Evolutionary conservation across 2,329 filamentous ascomycete species (phyloP).

Genomic region (Diaporthe ilicicola): DNA sequence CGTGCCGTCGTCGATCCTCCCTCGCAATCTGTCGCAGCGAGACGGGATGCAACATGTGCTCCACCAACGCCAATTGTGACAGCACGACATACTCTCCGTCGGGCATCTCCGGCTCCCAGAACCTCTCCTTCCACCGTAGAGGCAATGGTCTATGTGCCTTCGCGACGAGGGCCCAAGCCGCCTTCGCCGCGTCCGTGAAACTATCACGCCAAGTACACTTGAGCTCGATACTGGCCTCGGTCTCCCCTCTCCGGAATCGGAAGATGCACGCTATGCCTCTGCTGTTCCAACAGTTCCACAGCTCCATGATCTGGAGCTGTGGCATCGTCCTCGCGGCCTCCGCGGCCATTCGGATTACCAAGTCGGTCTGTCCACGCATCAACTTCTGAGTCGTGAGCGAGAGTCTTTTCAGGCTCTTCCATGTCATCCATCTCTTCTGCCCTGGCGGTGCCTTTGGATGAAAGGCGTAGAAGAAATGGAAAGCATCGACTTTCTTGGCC

Average conservation of each 20-base stretch:
- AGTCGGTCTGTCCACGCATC: not conserved
- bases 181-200: not conserved
- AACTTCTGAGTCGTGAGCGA: not conserved
- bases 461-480: slow-evolving; percentile 4
- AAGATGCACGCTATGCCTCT: not conserved
- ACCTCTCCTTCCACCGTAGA: not conserved
- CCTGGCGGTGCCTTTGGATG: not conserved
- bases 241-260: not conserved
- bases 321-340: not conserved
- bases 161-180: not conserved
- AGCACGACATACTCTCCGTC: not conserved
- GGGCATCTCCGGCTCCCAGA: not conserved
- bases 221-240: not conserved
- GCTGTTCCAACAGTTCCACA: not conserved
- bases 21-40: not conserved
- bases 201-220: not conserved
- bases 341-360: not conserved
- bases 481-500: not conserved
- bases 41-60: not conserved
- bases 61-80: not conserved
- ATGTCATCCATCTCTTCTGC: not conserved
- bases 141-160: not conserved
- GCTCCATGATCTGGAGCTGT: not conserved
- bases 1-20: not conserved
- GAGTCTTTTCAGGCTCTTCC: not conserved